Evolutionary conservation across 1,284 basidiomycete species (phyloP), one percentile per base, ranked within the genome.

Genomic region (Sporisorium exsertum): DNA sequence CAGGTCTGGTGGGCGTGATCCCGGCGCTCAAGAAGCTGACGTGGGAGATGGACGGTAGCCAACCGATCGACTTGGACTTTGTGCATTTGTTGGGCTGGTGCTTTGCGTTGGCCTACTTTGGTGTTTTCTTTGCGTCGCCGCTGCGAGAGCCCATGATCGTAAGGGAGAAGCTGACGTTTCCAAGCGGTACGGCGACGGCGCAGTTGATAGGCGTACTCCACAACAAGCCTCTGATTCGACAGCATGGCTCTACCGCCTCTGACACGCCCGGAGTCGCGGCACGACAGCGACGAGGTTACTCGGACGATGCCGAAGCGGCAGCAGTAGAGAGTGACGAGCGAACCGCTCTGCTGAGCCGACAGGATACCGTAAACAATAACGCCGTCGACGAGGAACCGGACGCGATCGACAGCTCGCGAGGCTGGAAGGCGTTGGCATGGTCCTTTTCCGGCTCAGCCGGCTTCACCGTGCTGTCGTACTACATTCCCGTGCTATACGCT

Each of bases 131-230:
- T 59, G 96, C 95, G 0, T 93, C 94, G 8, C 95, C 95, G 1
- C 89, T 98, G 45, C 90, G 95, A 50, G 92, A 94, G 81, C 94
- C 97, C 90, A 94, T 97, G 83, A 95, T 98, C 64, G 91, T 98
- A 47, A 92, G 95, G 84, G 95, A 98, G 85, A 91, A 96, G 85
- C 90, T 98, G 16, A 89, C 93, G 0, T 98, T 98, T 78, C 95
- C 95, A 0, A 94, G 93, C 0, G 96, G 96, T 24, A 97, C 79
- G n/a, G 95, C 95, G 0, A 98, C 95, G 0, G 96, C 95, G 1
- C 95, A 97, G 81, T 88, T 98, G 20, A 94, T 98, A 52, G 92
- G 93, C 1, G 92, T 97, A 12, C 88, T 98, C n/a, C 94, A 98
- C 81, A 64, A 68, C 18, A 59, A 64, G 32, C 77, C 77, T 10